Conservation (phyloP, 768 basidiomycete species). For the Candolleomyces aberdarensis region DNA sequence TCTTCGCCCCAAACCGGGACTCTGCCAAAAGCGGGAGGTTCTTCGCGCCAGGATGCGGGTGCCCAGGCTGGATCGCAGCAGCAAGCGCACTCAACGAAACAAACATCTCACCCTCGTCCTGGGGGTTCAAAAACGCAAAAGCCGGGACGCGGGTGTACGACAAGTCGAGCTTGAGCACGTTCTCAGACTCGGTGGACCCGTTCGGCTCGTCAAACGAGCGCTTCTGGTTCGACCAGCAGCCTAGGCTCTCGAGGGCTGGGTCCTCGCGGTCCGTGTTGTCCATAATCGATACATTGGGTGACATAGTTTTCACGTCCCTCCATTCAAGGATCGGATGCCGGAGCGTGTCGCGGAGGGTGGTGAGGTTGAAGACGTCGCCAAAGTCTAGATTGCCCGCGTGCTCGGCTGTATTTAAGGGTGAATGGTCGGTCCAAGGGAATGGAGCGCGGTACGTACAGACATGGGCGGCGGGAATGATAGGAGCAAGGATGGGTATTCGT, state of each 20-base stretch:
- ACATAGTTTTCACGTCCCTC: constrained; percentile 1
- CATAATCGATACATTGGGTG: background rate
- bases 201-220: background rate
- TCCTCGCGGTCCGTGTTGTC: background rate
- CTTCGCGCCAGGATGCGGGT: background rate
- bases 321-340: constrained; percentile 5
- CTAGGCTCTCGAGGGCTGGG: constrained; percentile 3
- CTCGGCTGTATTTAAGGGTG: no score
- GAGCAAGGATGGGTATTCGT: constrained; percentile 6
- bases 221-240: constrained; percentile 1
- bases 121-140: background rate
- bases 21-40: background rate
- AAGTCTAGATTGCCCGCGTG: background rate
- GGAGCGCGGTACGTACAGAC: background rate
- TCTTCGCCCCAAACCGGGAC: background rate
- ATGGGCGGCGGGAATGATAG: constrained; percentile 1
- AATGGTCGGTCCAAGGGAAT: background rate
- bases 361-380: constrained; percentile 5
- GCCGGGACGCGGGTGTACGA: background rate
- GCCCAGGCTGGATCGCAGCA: background rate
- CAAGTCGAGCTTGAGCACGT: background rate
- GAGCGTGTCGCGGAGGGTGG: background rate
- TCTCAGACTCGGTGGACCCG: background rate
- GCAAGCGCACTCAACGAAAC: background rate
- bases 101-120: background rate